Conservation (phyloP, 2,329 filamentous ascomycete species). For the Alternaria sp. region DNA sequence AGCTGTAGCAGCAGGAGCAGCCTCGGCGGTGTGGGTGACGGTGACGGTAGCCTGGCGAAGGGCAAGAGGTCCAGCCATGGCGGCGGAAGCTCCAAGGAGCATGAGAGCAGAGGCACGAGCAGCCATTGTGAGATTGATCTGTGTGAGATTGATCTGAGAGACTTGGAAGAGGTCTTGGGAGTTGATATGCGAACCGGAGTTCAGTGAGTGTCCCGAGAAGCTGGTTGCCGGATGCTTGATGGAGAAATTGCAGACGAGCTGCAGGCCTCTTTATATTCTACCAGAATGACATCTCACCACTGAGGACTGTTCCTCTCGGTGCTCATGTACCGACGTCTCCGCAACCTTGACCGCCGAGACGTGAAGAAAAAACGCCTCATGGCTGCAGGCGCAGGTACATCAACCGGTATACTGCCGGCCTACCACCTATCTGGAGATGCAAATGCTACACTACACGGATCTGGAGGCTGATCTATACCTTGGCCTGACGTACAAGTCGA, state of each 20-base stretch:
- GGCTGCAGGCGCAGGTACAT: slow-evolving; percentile 9
- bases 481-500: slow-evolving; percentile 23
- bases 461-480: slow-evolving; percentile 11
- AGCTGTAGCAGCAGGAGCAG: slow-evolving; percentile 18
- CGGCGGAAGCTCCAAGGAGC: slow-evolving; percentile 35
- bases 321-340: slow-evolving; percentile 23
- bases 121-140: slow-evolving; percentile 27
- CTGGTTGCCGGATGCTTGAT: slow-evolving; percentile 31
- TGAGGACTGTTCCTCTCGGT: slow-evolving; percentile 16
- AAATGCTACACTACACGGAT: slow-evolving; percentile 16
- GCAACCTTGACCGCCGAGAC: slow-evolving; percentile 17
- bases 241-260: slow-evolving; percentile 11
- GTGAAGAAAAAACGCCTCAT: slow-evolving; percentile 20
- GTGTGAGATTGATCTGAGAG: slow-evolving; percentile 4
- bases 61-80: slow-evolving; percentile 35
- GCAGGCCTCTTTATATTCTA: slow-evolving; percentile 30
- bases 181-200: slow-evolving; percentile 24
- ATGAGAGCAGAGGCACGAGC: slow-evolving; percentile 28
- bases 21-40: slow-evolving; percentile 20
- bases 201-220: slow-evolving; percentile 24
- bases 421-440: slow-evolving; percentile 2
- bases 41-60: slow-evolving; percentile 34
- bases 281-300: not conserved
- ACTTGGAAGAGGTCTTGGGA: slow-evolving; percentile 4
- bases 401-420: slow-evolving; percentile 7